Percentiles rank a stretch among this genome's conserved stretches.
Evolutionary conservation across 2,329 filamentous ascomycete genomes (phyloP).

Genomic region (Grosmannia serpens): DNA sequence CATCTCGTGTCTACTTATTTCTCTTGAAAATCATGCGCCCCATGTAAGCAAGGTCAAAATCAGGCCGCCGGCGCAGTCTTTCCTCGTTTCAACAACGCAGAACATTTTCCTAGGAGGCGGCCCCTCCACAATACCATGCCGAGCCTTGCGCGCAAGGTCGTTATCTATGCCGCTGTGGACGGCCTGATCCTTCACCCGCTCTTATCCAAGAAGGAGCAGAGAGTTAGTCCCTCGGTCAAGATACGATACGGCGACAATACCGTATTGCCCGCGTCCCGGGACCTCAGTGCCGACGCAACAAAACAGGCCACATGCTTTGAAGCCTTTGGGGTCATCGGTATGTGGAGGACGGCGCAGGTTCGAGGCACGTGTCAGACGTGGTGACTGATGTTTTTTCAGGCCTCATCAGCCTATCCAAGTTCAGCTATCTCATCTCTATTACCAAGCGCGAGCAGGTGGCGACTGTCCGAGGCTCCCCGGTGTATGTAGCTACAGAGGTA

Average conservation of each 20-base stretch:
- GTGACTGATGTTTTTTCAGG: slow-evolving; percentile 38
- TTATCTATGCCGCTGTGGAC: slow-evolving; percentile 71
- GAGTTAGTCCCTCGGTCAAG: slow-evolving; percentile 43
- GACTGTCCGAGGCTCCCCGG: slow-evolving; percentile 65
- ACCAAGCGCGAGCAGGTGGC: slow-evolving; percentile 80
- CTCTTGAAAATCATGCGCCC: neutral
- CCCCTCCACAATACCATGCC: slow-evolving; percentile 45
- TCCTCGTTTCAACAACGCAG: slow-evolving; percentile 1
- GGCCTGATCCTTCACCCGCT: slow-evolving; percentile 71
- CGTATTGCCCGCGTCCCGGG: slow-evolving; percentile 31
- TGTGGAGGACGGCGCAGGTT: slow-evolving; percentile 8
- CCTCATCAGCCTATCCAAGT: slow-evolving; percentile 68
- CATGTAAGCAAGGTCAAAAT: neutral
- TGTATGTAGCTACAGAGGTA: slow-evolving; percentile 83
- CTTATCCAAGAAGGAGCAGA: slow-evolving; percentile 48
- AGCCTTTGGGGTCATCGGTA: slow-evolving; percentile 49
- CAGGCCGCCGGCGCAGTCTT: neutral
- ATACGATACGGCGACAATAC: slow-evolving; percentile 57
- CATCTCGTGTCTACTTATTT: neutral
- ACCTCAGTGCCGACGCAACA: slow-evolving; percentile 31
- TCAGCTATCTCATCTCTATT: slow-evolving; percentile 78
- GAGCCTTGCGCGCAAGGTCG: slow-evolving; percentile 63
- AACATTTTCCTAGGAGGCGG: neutral
- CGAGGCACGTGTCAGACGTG: neutral
- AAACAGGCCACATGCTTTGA: slow-evolving; percentile 40